These are phyloP conservation scores for Pseudopithomyces chartarum DNA, from an alignment of 2,329 filamentous ascomycete genomes.

Conservation along the genomic window DNA sequence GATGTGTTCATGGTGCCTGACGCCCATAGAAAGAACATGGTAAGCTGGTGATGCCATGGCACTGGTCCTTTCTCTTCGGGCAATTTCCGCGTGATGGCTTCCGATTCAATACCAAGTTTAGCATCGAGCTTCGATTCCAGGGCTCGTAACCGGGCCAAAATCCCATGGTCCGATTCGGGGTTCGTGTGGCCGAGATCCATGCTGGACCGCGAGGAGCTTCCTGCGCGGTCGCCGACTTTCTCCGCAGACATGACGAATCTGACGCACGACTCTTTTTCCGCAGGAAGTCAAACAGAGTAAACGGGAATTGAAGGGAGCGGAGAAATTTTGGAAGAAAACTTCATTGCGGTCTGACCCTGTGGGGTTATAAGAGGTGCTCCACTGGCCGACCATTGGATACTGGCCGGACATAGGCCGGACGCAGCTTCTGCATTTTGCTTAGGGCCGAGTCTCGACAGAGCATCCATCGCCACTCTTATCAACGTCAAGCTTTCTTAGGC, in stretches of 20 bases:
- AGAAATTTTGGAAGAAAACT: slow-evolving; percentile 5
- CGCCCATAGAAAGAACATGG: slow-evolving; percentile 52
- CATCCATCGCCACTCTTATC: slow-evolving; percentile 22
- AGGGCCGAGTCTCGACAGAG: slow-evolving; percentile 11
- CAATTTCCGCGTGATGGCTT: slow-evolving; percentile 30
- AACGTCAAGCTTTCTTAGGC: slow-evolving; percentile 21
- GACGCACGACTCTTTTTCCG: background rate
- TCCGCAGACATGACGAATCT: slow-evolving; percentile 17
- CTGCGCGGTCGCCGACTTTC: slow-evolving; percentile 17
- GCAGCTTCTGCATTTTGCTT: slow-evolving; percentile 17
- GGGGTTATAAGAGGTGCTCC: slow-evolving; percentile 1
- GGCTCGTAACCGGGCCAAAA: slow-evolving; percentile 21
- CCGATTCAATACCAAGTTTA: slow-evolving; percentile 28
- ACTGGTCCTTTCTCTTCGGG: slow-evolving; percentile 34
- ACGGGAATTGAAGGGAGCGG: background rate
- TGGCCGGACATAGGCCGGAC: slow-evolving; percentile 11
- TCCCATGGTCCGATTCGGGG: slow-evolving; percentile 16
- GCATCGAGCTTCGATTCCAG: slow-evolving; percentile 27
- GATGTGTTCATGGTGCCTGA: slow-evolving; percentile 50
- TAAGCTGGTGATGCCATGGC: slow-evolving; percentile 32
- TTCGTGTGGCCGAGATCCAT: slow-evolving; percentile 9
- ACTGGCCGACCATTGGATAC: slow-evolving; percentile 1
- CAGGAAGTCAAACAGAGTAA: background rate
- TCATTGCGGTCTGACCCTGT: slow-evolving; percentile 4
- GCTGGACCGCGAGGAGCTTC: slow-evolving; percentile 15